phyloP scores from a whole-genome alignment of 345 rosid species.

The Bruguiera parviflora region DNA sequence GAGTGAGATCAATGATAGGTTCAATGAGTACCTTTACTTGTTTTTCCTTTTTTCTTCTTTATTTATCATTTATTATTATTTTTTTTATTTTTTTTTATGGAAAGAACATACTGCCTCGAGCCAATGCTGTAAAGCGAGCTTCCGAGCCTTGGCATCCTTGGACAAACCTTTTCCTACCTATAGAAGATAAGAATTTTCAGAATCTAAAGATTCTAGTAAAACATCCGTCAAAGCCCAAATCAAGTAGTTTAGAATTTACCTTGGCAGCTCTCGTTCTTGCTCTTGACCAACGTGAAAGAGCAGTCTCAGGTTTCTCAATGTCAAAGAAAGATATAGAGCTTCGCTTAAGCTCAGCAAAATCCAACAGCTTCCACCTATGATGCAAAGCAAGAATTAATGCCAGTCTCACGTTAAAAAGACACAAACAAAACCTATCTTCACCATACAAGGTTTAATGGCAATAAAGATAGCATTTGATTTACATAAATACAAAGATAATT shows the following conservation, averaged over 20 bases:
- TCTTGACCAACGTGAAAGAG: conserved; percentile 87
- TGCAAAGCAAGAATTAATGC: conserved; percentile 6
- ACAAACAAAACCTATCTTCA: not conserved
- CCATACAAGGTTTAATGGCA: not conserved
- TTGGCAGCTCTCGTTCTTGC: conserved; percentile 86
- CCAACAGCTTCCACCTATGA: conserved; percentile 86
- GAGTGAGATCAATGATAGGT: conserved; percentile 15
- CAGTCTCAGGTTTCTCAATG: conserved; percentile 72
- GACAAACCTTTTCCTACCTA: conserved; percentile 93
- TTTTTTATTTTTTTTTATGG: not conserved
- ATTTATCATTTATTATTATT: not conserved
- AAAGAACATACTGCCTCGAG: conserved; percentile 77
- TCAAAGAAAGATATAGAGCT: conserved; percentile 92
- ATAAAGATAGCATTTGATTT: not conserved
- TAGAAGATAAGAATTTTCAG: not conserved
- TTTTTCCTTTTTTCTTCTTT: not conserved
- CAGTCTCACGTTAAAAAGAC: not conserved
- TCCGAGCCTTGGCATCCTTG: conserved; percentile 74
- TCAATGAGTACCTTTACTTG: not conserved
- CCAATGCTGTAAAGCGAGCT: conserved; percentile 94
- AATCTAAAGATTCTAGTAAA: not conserved
- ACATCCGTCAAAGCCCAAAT: not conserved
- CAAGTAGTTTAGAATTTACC: conserved; percentile 32
- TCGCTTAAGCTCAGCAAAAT: conserved; percentile 85
- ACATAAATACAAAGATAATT: not conserved